Evolutionary conservation across 257 asterid genomes (phyloP).

Genomic region (Anisodus acutangulus): DNA sequence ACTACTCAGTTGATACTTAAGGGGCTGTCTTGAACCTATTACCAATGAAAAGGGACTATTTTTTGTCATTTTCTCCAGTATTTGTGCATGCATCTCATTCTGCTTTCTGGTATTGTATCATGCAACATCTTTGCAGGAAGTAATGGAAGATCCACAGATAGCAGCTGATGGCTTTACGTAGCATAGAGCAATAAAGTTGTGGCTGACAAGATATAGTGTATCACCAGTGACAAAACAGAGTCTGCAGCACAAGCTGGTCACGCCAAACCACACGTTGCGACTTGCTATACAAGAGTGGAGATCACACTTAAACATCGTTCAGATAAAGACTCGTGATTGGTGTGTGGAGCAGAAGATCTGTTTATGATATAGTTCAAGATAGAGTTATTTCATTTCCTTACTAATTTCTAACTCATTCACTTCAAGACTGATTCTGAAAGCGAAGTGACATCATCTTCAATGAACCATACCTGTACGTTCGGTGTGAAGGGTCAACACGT

Average conservation of each 20-base stretch:
- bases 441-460: neutral
- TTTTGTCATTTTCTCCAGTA: neutral
- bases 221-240: constrained; percentile 76
- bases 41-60: too few species aligned
- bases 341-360: neutral
- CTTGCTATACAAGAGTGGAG: constrained; percentile 82
- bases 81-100: constrained; percentile 28
- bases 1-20: too few species aligned
- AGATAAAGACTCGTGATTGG: neutral
- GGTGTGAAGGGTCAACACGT: neutral
- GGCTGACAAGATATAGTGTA: constrained; percentile 61
- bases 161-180: constrained; percentile 94
- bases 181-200: constrained; percentile 65
- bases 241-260: constrained; percentile 58
- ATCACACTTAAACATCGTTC: constrained; percentile 27
- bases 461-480: neutral
- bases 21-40: too few species aligned
- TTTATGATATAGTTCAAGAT: neutral
- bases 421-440: neutral
- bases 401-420: neutral
- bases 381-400: neutral
- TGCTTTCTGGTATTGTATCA: constrained; percentile 14
- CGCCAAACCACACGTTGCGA: constrained; percentile 65
- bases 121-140: constrained; percentile 58
- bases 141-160: constrained; percentile 80